These are phyloP conservation scores for Vachellia collinsii DNA, from an alignment of 306 rosid species.

Conservation along the genomic window DNA sequence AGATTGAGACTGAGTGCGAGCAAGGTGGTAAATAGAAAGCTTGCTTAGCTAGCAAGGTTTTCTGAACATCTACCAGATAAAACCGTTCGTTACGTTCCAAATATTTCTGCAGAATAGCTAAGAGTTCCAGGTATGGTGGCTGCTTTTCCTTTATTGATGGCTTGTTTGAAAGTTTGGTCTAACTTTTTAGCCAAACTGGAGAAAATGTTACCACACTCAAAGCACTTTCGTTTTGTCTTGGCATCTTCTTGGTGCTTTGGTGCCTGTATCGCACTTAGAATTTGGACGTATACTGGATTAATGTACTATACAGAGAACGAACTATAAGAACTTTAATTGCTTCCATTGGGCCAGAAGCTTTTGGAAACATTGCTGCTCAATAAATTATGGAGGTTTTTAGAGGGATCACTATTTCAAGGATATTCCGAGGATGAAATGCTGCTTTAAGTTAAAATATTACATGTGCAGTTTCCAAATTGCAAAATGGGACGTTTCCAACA, in stretches of 20 bases:
- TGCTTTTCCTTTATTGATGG: neutral
- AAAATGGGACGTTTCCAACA: neutral
- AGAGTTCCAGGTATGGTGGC: neutral
- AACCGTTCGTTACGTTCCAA: neutral
- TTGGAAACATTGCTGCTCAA: neutral
- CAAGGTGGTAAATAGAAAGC: neutral
- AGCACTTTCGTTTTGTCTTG: neutral
- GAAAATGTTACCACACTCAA: neutral
- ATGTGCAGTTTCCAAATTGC: neutral
- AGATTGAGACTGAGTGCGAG: neutral
- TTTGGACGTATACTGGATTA: slow-evolving; percentile 9
- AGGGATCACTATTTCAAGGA: neutral
- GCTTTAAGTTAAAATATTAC: neutral
- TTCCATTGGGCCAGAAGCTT: neutral
- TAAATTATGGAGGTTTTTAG: neutral
- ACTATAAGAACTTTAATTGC: neutral
- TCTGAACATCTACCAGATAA: neutral
- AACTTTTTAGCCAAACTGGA: neutral
- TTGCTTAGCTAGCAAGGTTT: slow-evolving; percentile 4
- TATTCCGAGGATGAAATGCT: neutral
- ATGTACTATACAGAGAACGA: neutral
- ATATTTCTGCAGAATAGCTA: neutral
- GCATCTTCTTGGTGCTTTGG: slow-evolving; percentile 14
- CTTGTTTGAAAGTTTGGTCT: neutral
- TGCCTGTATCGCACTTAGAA: slow-evolving; percentile 18